These are phyloP conservation scores for Sugiyamaella neomexicana DNA, from an alignment of 1,139 yeast genomes.

Conservation along the genomic window DNA sequence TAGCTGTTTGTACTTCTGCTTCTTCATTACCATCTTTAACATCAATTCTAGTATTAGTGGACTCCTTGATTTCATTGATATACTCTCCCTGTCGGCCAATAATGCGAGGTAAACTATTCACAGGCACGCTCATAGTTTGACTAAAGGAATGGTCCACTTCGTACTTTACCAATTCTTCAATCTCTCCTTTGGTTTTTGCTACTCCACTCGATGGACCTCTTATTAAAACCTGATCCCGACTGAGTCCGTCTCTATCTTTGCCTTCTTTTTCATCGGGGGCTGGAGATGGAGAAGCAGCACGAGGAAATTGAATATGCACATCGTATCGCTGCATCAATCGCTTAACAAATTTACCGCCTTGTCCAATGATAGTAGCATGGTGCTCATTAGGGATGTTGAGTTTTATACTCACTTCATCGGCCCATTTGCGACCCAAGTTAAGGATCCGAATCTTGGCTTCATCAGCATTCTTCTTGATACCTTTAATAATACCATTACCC, in stretches of 20 bases:
- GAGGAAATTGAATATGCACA: slow-evolving; percentile 78
- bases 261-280: slow-evolving; percentile 29
- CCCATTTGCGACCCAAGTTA: slow-evolving; percentile 69
- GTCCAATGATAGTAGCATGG: slow-evolving; percentile 84
- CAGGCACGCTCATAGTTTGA: slow-evolving; percentile 63
- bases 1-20: slow-evolving; percentile 40
- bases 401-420: slow-evolving; percentile 71
- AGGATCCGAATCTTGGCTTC: slow-evolving; percentile 64
- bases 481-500: slow-evolving; percentile 64
- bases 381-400: slow-evolving; percentile 71
- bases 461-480: slow-evolving; percentile 76
- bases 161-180: slow-evolving; percentile 77
- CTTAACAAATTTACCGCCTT: slow-evolving; percentile 76
- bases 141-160: slow-evolving; percentile 85
- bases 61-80: slow-evolving; percentile 80
- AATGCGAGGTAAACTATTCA: slow-evolving; percentile 72
- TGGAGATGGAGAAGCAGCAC: slow-evolving; percentile 17
- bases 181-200: slow-evolving; percentile 79
- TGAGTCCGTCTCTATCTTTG: slow-evolving; percentile 33
- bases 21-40: slow-evolving; percentile 55
- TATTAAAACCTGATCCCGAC: slow-evolving; percentile 65
- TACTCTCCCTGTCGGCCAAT: slow-evolving; percentile 89
- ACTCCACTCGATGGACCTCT: slow-evolving; percentile 94
- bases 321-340: slow-evolving; percentile 87
- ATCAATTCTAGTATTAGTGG: slow-evolving; percentile 72